Evolutionary conservation across 73 alveolate genomes (phyloP).

Genomic region (Paramecium sonneborni): DNA sequence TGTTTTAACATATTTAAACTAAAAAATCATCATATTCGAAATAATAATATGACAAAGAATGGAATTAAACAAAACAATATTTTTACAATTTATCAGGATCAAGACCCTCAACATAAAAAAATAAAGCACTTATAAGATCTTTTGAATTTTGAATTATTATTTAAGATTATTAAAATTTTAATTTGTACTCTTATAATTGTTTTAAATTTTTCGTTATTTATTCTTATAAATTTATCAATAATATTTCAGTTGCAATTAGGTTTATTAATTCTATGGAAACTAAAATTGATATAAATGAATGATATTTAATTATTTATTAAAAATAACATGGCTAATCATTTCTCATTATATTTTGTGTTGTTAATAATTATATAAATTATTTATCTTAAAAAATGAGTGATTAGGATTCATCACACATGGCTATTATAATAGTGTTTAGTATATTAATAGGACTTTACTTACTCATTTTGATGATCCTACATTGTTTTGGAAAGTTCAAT

Average conservation of each 20-base stretch:
- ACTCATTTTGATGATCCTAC: neutral
- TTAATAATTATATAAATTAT: neutral
- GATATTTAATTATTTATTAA: too few species aligned
- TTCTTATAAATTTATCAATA: neutral
- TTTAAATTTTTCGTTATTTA: neutral
- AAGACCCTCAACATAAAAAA: neutral
- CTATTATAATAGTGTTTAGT: neutral
- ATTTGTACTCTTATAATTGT: too few species aligned
- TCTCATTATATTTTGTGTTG: too few species aligned
- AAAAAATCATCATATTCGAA: neutral
- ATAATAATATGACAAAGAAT: neutral
- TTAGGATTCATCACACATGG: neutral
- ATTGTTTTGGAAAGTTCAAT: neutral
- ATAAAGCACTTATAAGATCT: neutral
- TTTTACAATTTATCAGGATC: neutral
- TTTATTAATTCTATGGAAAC: neutral
- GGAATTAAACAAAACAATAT: slow-evolving; percentile 21
- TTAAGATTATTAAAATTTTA: neutral
- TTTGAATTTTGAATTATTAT: neutral
- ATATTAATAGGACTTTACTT: neutral
- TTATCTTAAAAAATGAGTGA: neutral
- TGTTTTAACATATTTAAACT: neutral
- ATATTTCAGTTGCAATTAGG: neutral
- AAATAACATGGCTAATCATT: too few species aligned
- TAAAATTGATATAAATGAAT: too few species aligned